phyloP scores from a whole-genome alignment of 2,329 filamentous ascomycete species.

The Helminthosporium solani region DNA sequence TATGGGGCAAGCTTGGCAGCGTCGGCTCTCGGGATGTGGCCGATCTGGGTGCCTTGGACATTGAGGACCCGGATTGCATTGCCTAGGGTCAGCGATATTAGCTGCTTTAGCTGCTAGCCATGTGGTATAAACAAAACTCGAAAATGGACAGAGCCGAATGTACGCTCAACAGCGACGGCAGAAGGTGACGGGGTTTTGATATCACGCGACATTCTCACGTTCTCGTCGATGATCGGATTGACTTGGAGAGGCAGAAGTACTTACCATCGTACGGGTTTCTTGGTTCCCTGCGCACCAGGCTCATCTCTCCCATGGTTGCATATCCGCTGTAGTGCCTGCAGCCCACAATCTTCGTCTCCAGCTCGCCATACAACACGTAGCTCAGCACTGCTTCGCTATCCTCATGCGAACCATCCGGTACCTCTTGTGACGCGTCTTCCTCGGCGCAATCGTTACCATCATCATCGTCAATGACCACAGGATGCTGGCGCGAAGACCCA shows the following conservation, averaged over 20 bases:
- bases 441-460: constrained; percentile 30
- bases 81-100: constrained; percentile 1
- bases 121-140: no score
- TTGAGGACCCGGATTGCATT: constrained; percentile 82
- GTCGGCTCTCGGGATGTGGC: constrained; percentile 69
- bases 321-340: constrained; percentile 45
- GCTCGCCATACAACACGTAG: constrained; percentile 34
- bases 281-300: constrained; percentile 59
- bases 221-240: no score
- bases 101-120: no score
- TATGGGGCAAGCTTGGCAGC: constrained; percentile 73
- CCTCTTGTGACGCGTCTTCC: constrained; percentile 32
- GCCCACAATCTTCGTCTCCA: constrained; percentile 61
- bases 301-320: constrained; percentile 39
- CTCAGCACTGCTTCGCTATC: constrained; percentile 25
- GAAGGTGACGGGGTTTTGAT: no score
- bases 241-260: no score
- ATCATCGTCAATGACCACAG: constrained; percentile 26
- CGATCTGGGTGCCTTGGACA: constrained; percentile 72
- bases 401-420: constrained; percentile 25
- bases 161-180: no score
- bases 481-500: constrained; percentile 29
- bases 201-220: no score
- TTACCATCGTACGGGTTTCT: constrained; percentile 52
- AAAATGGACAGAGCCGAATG: no score